Percentiles rank a stretch among this genome's conserved stretches.
Conservation (phyloP, 139 green algal genomes). For the Chlamydomonas urium region DNA sequence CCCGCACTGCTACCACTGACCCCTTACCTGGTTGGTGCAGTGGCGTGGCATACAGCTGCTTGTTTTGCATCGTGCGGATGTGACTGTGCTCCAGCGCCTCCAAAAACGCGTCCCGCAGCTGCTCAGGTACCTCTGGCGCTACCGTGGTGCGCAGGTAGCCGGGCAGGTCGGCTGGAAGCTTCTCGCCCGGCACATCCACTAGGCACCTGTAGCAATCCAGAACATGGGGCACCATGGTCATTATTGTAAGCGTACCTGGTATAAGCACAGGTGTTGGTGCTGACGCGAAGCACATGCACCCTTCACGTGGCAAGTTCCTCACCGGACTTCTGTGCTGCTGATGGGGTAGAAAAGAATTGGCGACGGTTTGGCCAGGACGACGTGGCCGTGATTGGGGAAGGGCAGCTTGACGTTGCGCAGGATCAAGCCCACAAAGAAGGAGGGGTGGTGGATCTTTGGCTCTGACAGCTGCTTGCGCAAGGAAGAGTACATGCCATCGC, state of each 20-base stretch:
- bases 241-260: not conserved
- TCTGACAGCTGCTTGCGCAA: conserved; percentile 72
- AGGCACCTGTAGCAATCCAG: conserved; percentile 57
- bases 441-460: conserved; percentile 62
- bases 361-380: conserved; percentile 90
- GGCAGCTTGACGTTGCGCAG: conserved; percentile 71
- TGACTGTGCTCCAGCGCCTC: conserved; percentile 37
- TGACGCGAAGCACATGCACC: not conserved
- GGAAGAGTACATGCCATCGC: conserved; percentile 86
- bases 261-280: not conserved
- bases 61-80: conserved; percentile 80
- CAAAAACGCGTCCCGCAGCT: conserved; percentile 73
- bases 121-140: conserved; percentile 56
- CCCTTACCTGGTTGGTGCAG: conserved; percentile 65
- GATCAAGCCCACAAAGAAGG: conserved; percentile 92
- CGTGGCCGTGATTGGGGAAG: conserved; percentile 86
- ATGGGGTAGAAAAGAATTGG: conserved; percentile 99
- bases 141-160: conserved; percentile 46
- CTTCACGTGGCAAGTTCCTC: not conserved
- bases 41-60: conserved; percentile 70
- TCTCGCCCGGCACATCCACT: conserved; percentile 84
- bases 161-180: conserved; percentile 54
- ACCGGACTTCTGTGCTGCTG: conserved; percentile 73
- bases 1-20: no score
- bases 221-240: not conserved